Conservation (phyloP, 139 green algal genomes). For the Chlamydomonas schloesseri region DNA sequence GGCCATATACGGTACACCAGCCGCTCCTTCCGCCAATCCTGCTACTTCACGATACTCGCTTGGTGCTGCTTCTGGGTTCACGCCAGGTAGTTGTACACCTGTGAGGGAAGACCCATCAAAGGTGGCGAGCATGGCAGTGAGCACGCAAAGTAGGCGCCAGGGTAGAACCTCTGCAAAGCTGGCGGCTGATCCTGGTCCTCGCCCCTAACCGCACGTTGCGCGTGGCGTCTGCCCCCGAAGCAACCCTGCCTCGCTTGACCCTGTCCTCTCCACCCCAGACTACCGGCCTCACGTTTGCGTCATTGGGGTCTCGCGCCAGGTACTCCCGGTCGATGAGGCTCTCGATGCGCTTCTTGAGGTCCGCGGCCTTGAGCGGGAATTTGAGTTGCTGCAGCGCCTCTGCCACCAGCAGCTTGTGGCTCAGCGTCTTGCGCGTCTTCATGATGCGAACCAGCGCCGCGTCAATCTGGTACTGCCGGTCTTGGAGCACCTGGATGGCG, state of each 20-base stretch:
- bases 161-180: too few species aligned
- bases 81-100: slow-evolving; percentile 47
- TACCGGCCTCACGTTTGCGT: slow-evolving; percentile 69
- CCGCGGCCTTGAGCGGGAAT: slow-evolving; percentile 88
- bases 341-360: slow-evolving; percentile 99
- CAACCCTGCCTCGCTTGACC: too few species aligned
- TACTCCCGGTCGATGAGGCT: slow-evolving; percentile 99
- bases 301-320: slow-evolving; percentile 86
- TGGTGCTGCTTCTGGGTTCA: not conserved
- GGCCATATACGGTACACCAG: too few species aligned
- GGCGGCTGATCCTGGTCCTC: too few species aligned
- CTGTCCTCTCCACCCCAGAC: too few species aligned
- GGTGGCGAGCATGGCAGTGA: too few species aligned
- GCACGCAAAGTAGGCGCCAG: too few species aligned
- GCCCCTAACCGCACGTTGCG: too few species aligned
- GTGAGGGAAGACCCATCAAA: not conserved
- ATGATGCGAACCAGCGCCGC: slow-evolving; percentile 98
- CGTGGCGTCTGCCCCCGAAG: too few species aligned
- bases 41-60: not conserved
- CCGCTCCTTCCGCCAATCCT: too few species aligned
- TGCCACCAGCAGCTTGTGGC: slow-evolving; percentile 93
- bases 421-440: slow-evolving; percentile 96
- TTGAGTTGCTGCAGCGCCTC: slow-evolving; percentile 96
- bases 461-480: slow-evolving; percentile 96
- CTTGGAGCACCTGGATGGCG: slow-evolving; percentile 90